phyloP scores from a whole-genome alignment of 208 protist species.

The Acanthamoeba divionensis region DNA sequence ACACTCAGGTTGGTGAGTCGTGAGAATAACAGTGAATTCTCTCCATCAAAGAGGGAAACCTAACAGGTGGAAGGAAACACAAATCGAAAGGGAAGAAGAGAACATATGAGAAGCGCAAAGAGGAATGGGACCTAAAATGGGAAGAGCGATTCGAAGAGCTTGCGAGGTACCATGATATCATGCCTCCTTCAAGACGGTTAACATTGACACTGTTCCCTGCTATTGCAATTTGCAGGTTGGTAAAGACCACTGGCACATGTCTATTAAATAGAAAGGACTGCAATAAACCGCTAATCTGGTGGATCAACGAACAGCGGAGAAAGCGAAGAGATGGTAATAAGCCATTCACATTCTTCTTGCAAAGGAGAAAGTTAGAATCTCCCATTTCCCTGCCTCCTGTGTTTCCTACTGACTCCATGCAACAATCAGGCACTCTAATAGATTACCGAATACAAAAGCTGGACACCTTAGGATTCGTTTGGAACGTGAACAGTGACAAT shows the following conservation, averaged over 20 bases:
- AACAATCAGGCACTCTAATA: neutral
- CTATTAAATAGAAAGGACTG: neutral
- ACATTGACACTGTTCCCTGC: no score
- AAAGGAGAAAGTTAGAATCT: no score
- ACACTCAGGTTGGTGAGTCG: no score
- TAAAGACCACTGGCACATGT: neutral
- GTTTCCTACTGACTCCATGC: no score
- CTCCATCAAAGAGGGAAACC: no score
- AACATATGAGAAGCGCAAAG: neutral
- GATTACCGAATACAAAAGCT: neutral
- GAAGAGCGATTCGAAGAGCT: constrained; percentile 29
- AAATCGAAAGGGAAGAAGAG: neutral
- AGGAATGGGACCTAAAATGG: constrained; percentile 31
- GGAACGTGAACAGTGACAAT: neutral
- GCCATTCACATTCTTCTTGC: neutral
- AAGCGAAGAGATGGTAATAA: neutral
- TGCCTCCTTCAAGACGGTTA: neutral
- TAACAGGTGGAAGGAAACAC: neutral
- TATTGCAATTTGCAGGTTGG: constrained; percentile 36
- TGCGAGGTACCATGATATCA: neutral
- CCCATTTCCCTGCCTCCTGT: no score
- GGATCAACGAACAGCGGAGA: constrained; percentile 5
- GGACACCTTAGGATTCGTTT: constrained; percentile 3
- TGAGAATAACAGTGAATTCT: no score
- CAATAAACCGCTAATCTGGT: constrained; percentile 21